These are phyloP conservation scores for Dacryopinax spathularia DNA, from an alignment of 768 basidiomycete genomes.

Conservation along the genomic window DNA sequence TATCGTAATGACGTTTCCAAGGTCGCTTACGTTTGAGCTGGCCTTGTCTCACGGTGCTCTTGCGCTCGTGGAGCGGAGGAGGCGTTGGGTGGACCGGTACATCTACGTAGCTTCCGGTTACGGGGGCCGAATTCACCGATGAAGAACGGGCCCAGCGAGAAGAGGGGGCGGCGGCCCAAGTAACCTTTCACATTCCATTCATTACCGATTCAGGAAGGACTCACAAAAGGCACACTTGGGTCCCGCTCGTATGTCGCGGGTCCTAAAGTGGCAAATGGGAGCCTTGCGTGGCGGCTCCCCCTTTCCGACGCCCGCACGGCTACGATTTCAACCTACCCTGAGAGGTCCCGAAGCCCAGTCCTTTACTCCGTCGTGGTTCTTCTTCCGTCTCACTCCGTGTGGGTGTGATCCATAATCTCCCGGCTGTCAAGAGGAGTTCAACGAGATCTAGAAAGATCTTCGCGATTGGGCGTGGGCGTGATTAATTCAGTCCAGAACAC, in stretches of 20 bases:
- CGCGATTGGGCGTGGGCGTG: no score
- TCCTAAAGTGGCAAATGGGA: background rate
- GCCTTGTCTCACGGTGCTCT: background rate
- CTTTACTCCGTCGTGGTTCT: background rate
- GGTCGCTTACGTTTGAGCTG: background rate
- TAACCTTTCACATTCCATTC: conserved; percentile 3
- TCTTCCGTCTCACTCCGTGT: background rate
- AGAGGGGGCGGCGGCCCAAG: background rate
- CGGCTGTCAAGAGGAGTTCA: background rate
- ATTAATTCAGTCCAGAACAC: background rate
- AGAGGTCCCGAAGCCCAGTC: background rate
- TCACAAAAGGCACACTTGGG: background rate
- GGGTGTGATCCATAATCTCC: background rate
- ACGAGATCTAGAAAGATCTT: background rate
- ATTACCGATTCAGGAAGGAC: background rate
- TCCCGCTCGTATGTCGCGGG: background rate
- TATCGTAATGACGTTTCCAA: conserved; percentile 2
- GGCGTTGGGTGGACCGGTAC: background rate
- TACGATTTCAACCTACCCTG: background rate
- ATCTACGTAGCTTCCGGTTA: background rate
- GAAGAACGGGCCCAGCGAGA: background rate
- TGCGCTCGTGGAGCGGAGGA: background rate
- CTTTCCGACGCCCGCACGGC: background rate
- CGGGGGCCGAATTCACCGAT: background rate
- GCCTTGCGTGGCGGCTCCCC: background rate